A percentile compares a stretch with the other conserved stretches of the same genome.
These are phyloP conservation scores for Delitschia confertaspora DNA, from an alignment of 495 filamentous ascomycete species.

Conservation along the genomic window DNA sequence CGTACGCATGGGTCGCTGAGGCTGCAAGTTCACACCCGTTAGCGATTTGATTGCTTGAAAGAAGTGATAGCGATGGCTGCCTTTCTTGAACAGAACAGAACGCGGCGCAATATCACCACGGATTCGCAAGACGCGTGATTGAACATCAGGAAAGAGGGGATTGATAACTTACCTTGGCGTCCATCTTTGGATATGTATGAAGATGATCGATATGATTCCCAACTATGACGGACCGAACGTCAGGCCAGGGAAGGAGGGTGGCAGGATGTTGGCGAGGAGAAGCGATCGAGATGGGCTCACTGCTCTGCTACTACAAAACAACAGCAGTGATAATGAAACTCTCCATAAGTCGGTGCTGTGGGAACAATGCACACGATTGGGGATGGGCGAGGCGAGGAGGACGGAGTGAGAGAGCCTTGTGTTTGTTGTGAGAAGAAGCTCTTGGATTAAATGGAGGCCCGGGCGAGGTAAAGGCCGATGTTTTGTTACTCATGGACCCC, in stretches of 20 bases:
- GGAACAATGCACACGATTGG: slow-evolving; percentile 18
- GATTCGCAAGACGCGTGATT: no score
- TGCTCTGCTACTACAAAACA: slow-evolving; percentile 19
- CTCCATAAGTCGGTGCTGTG: slow-evolving; percentile 24
- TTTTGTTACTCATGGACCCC: no score
- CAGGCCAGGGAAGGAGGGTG: slow-evolving; percentile 14
- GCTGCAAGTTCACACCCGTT: slow-evolving; percentile 47
- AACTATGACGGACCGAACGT: slow-evolving; percentile 1
- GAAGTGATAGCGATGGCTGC: slow-evolving; percentile 9
- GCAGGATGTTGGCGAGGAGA: slow-evolving; percentile 1
- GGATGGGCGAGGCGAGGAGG: slow-evolving; percentile 7
- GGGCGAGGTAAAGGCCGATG: no score
- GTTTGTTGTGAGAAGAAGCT: no score
- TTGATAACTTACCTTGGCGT: slow-evolving; percentile 35
- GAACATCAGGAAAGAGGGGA: slow-evolving; percentile 11
- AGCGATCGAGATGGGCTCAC: slow-evolving; percentile 4
- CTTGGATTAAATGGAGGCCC: no score
- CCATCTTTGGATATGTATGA: slow-evolving; percentile 29
- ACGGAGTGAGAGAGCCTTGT: no score
- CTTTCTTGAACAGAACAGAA: background rate
- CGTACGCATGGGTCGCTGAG: slow-evolving; percentile 57
- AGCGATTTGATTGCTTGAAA: no score
- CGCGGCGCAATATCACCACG: background rate
- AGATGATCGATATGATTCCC: slow-evolving; percentile 2
- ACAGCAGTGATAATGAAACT: slow-evolving; percentile 22